A percentile compares a stretch with the other conserved stretches of the same genome.
Conservation (phyloP, 805 yeast genomes). For the Candida yuanshanica region DNA sequence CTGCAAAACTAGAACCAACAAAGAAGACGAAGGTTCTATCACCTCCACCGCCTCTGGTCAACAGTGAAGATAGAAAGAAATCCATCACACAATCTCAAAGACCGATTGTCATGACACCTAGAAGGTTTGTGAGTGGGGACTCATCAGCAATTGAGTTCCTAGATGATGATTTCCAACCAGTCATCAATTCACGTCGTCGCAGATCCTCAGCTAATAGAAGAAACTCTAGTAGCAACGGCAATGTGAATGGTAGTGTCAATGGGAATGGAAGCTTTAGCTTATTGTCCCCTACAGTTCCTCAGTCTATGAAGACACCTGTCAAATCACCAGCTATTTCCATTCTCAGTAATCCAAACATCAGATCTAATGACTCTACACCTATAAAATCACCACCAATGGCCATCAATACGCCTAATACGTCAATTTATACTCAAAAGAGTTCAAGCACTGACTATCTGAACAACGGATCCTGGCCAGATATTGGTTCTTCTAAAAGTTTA, state of each 20-base stretch:
- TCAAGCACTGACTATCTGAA: background rate
- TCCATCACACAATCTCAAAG: constrained; percentile 3
- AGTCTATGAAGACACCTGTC: background rate
- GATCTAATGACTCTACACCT: background rate
- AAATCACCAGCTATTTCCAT: constrained; percentile 3
- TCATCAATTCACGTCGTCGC: constrained; percentile 26
- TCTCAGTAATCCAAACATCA: background rate
- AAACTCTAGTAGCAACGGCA: constrained; percentile 3
- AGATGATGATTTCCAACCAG: constrained; percentile 30
- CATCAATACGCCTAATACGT: background rate
- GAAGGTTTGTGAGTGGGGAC: constrained; percentile 11
- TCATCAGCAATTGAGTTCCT: constrained; percentile 25
- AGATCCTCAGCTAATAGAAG: constrained; percentile 25
- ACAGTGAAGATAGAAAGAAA: constrained; percentile 6
- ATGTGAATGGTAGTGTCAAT: background rate
- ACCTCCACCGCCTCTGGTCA: constrained; percentile 3
- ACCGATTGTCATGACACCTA: constrained; percentile 3
- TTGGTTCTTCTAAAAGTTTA: constrained; percentile 3
- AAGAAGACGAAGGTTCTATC: constrained; percentile 8
- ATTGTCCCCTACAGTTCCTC: background rate
- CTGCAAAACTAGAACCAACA: constrained; percentile 14
- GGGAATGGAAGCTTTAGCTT: background rate
- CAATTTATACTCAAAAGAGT: background rate
- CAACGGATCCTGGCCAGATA: constrained; percentile 8
- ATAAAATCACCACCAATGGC: background rate